These are phyloP conservation scores for Fusarium sp. DNA, from an alignment of 2,329 filamentous ascomycete species.

Conservation along the genomic window DNA sequence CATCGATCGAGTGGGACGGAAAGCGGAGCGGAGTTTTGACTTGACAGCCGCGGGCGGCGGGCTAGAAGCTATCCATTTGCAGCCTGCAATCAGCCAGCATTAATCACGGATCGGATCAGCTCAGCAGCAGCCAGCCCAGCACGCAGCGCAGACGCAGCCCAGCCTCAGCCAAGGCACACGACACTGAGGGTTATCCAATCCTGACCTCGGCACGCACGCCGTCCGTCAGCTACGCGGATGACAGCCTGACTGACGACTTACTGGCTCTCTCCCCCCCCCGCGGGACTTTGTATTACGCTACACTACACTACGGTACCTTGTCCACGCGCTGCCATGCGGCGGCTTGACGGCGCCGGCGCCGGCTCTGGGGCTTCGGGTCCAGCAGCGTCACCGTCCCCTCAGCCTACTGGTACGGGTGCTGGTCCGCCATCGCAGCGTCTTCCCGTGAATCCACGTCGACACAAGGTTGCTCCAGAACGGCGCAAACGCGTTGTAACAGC, in stretches of 20 bases:
- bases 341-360: constrained; percentile 18
- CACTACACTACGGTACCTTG: not conserved
- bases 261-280: not conserved
- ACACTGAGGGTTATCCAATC: constrained; percentile 10
- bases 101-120: not conserved
- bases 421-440: constrained; percentile 52
- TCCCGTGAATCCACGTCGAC: constrained; percentile 62
- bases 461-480: constrained; percentile 60
- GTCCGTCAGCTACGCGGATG: not conserved
- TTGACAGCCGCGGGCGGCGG: not conserved
- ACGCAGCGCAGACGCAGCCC: not conserved
- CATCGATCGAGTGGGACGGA: constrained; percentile 19
- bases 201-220: constrained; percentile 25
- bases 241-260: not conserved
- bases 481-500: constrained; percentile 63
- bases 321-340: constrained; percentile 22
- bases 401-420: constrained; percentile 24
- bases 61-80: constrained; percentile 1
- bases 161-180: constrained; percentile 9
- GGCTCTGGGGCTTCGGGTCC: constrained; percentile 7
- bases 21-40: constrained; percentile 12
- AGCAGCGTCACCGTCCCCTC: constrained; percentile 22
- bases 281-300: not conserved
- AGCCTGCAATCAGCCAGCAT: not conserved
- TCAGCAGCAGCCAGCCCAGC: not conserved